Percentiles rank a stretch among this genome's conserved stretches.
Conservation (phyloP, 2,329 filamentous ascomycete genomes). For the Paraphoma chrysanthemicola region DNA sequence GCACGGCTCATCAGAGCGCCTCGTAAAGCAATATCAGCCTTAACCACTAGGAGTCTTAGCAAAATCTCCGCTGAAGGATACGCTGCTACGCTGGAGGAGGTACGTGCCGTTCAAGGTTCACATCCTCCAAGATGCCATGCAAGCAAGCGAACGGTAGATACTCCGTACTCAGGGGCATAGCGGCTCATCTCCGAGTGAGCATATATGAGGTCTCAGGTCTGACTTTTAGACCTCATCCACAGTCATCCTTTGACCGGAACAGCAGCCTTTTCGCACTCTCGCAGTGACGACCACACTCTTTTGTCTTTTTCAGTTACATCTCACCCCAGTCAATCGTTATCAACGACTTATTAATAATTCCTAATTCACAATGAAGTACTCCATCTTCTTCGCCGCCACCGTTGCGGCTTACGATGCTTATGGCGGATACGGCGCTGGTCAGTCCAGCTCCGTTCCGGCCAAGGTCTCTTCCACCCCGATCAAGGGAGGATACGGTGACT, state of each 20-base stretch:
- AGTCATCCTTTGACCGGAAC: slow-evolving; percentile 25
- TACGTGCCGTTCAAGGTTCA: slow-evolving; percentile 2
- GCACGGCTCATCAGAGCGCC: background rate
- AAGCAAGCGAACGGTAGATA: slow-evolving; percentile 9
- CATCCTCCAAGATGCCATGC: slow-evolving; percentile 2
- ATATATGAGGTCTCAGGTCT: slow-evolving; percentile 14
- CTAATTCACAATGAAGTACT: slow-evolving; percentile 28
- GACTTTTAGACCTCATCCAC: slow-evolving; percentile 15
- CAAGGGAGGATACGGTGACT: slow-evolving; percentile 4
- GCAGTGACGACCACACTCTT: slow-evolving; percentile 21
- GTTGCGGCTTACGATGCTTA: slow-evolving; percentile 33
- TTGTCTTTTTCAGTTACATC: slow-evolving; percentile 17
- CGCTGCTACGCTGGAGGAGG: slow-evolving; percentile 6
- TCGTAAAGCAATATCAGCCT: background rate
- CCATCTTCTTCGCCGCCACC: slow-evolving; percentile 32
- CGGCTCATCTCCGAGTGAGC: background rate
- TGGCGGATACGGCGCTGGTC: slow-evolving; percentile 13
- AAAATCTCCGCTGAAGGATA: slow-evolving; percentile 1
- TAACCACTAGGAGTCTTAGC: background rate
- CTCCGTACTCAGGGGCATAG: slow-evolving; percentile 17
- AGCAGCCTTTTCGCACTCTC: slow-evolving; percentile 23
- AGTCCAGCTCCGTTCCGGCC: slow-evolving; percentile 19
- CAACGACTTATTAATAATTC: slow-evolving; percentile 12
- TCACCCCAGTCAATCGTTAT: slow-evolving; percentile 38
- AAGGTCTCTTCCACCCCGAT: slow-evolving; percentile 14